Percentiles rank a stretch among this genome's conserved stretches.
These are phyloP conservation scores for Phytophthora cactorum DNA, from an alignment of 352 stramenopile species.

Conservation along the genomic window DNA sequence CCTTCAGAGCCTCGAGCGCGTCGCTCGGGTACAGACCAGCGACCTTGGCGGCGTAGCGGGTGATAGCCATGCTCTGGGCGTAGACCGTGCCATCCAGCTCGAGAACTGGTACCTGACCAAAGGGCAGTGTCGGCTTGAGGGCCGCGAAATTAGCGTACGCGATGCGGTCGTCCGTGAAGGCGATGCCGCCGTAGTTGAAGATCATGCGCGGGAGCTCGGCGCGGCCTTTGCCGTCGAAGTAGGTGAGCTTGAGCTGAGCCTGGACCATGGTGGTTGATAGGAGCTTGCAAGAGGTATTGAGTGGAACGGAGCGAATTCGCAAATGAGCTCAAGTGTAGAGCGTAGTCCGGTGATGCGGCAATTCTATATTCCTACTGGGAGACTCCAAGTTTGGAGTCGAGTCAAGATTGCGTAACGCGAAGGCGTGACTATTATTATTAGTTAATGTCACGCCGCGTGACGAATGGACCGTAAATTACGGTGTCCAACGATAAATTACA, in stretches of 20 bases:
- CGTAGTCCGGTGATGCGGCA: conserved; percentile 9
- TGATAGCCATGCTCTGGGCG: conserved; percentile 51
- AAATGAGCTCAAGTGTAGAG: conserved; percentile 7
- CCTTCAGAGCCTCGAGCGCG: conserved; percentile 31
- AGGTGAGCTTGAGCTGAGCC: conserved; percentile 58
- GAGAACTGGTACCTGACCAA: conserved; percentile 49
- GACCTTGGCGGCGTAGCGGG: conserved; percentile 51
- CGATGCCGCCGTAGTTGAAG: conserved; percentile 44
- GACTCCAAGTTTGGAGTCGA: not conserved
- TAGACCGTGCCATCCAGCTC: conserved; percentile 43
- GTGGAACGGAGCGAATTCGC: conserved; percentile 15
- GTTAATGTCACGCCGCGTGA: no score
- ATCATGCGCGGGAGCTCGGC: conserved; percentile 61
- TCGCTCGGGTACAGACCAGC: conserved; percentile 40
- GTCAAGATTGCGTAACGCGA: conserved; percentile 2
- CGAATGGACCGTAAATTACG: not conserved
- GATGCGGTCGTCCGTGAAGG: conserved; percentile 47
- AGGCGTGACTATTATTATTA: no score
- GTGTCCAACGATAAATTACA: not conserved
- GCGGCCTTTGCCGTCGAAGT: conserved; percentile 58
- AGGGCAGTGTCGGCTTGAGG: conserved; percentile 46
- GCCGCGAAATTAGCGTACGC: conserved; percentile 30
- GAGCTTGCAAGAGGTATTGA: not conserved
- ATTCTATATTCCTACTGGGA: no score
- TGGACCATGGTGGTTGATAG: conserved; percentile 23